Evolutionary conservation across 805 yeast species (phyloP), one percentile per base, ranked within the genome.

Genomic region (Saturnispora dispora): DNA sequence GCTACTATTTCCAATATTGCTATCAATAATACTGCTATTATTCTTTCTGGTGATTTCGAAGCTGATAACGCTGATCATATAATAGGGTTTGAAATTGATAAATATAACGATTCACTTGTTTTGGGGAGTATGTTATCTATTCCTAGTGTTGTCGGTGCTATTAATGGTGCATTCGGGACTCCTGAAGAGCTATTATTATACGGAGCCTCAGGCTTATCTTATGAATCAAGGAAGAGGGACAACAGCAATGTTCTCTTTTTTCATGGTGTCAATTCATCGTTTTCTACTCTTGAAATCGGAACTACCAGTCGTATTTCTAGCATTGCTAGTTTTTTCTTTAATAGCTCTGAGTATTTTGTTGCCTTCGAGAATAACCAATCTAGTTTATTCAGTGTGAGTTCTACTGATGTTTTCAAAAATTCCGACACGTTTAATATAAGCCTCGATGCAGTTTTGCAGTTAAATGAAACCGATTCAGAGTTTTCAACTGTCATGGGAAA

Each of bases 21-120:
- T 3, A 41, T 62, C 3, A 56, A 63, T 32, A 68, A 72, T 30
- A 59, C 69, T 2, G 55, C 67, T 1, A 54, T 80, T 13, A 66
- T 67, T 32, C 58, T 82, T 48, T 76, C 78, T 4, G 88, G 87
- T 48, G 72, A 72, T 18, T 73, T 76, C 53, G 59, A 64, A 2
- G 64, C 74, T 4, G 48, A 57, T 0, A 60, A 65, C 41, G 72
- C 75, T 37, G 68, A 60, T 22, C 70, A 73, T 53, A 63, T 79
- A 28, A 57, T 74, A 2, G 63, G 60, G 2, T 50, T 72, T 3
- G 55, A 62, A 4, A 51, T 73, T 4, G 56, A 56, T 20, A 51
- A 58, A 1, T 56, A 61, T 40, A 33, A 53, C 5, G 57, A 50
- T 41, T 52, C 52, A 18, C 35, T 55, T 3, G 42, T 43, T 8